Evolutionary conservation across 148 eudicot genomes (phyloP).

Genomic region (Oxyria digyna): DNA sequence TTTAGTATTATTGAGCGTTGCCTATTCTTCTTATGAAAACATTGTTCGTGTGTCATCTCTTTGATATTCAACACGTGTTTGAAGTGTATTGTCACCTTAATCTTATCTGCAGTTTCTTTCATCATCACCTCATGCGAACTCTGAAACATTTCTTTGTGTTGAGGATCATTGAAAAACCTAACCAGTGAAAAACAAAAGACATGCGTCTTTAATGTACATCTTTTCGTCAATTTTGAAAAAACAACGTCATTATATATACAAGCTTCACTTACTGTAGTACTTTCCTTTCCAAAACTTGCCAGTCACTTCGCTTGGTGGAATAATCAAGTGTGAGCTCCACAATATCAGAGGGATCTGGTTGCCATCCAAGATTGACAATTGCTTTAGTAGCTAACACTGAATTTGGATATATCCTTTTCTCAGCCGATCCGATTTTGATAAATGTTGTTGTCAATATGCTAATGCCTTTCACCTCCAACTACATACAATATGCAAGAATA

Average conservation of each 20-base stretch:
- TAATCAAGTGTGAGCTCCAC: not conserved
- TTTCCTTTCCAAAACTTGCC: not conserved
- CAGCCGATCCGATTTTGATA: not conserved
- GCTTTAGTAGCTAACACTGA: conserved; percentile 4
- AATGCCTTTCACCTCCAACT: conserved; percentile 5
- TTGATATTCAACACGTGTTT: not conserved
- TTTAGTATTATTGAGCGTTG: not conserved
- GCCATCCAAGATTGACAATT: not conserved
- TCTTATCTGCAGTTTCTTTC: not conserved
- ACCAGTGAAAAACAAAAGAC: not conserved
- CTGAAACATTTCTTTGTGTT: not conserved
- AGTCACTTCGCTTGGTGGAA: not conserved
- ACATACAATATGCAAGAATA: no score
- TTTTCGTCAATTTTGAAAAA: no score
- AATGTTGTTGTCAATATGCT: conserved; percentile 2
- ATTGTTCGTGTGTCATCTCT: not conserved
- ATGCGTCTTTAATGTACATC: no score
- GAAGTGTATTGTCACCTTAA: not conserved
- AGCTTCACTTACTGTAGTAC: not conserved
- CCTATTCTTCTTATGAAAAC: not conserved
- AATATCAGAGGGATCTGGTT: not conserved
- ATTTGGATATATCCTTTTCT: not conserved
- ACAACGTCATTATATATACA: no score
- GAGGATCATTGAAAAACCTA: not conserved
- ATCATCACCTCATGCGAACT: not conserved